Evolutionary conservation across 2,329 filamentous ascomycete species (phyloP).

Genomic region (Pseudodiploospora longispora): DNA sequence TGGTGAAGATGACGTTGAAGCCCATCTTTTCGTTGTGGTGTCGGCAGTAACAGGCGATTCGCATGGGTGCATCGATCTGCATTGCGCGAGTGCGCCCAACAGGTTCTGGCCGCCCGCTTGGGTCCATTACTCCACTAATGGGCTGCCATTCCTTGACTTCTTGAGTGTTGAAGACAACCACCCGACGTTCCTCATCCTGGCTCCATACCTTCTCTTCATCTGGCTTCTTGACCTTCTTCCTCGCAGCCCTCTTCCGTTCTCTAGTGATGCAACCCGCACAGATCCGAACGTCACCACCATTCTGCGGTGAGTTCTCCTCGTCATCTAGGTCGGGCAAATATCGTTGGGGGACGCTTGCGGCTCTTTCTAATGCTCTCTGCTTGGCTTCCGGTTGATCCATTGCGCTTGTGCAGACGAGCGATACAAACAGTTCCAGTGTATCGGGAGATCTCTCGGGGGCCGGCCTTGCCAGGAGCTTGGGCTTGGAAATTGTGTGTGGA

Average conservation of each 20-base stretch:
- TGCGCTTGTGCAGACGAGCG: constrained; percentile 84
- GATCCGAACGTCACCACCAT: constrained; percentile 90
- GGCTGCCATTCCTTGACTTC: constrained; percentile 80
- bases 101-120: constrained; percentile 35
- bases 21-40: constrained; percentile 91
- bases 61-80: constrained; percentile 82
- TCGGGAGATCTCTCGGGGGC: constrained; percentile 58
- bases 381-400: constrained; percentile 66
- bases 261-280: constrained; percentile 86
- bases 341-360: constrained; percentile 32
- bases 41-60: constrained; percentile 93
- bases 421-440: constrained; percentile 70
- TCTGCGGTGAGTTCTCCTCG: constrained; percentile 65
- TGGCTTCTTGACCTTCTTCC: constrained; percentile 88
- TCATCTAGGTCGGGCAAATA: constrained; percentile 36
- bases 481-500: constrained; percentile 85
- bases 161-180: constrained; percentile 85
- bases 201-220: constrained; percentile 88
- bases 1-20: constrained; percentile 88
- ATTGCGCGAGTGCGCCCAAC: constrained; percentile 51
- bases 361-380: constrained; percentile 57
- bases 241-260: constrained; percentile 80
- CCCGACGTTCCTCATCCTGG: constrained; percentile 68
- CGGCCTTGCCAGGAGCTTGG: constrained; percentile 76
- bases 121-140: constrained; percentile 42